Conservation (phyloP, 2,329 filamentous ascomycete genomes). For the Geosmithia morbida region DNA sequence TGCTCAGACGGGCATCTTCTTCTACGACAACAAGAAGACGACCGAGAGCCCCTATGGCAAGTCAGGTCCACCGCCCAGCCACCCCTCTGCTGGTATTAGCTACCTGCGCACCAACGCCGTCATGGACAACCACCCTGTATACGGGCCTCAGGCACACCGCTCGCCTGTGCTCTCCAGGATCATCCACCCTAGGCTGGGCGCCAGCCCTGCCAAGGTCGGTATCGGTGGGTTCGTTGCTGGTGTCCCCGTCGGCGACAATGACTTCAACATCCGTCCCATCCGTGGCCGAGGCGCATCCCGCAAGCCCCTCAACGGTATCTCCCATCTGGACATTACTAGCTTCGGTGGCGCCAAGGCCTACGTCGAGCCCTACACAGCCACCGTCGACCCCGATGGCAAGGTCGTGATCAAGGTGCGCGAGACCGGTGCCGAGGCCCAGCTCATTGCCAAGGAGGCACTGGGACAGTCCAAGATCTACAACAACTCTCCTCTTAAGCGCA, state of each 20-base stretch:
- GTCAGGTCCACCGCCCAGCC: slow-evolving; percentile 41
- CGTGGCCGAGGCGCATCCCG: slow-evolving; percentile 5
- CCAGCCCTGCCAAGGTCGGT: slow-evolving; percentile 28
- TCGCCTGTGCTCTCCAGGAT: slow-evolving; percentile 36
- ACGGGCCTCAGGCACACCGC: slow-evolving; percentile 39
- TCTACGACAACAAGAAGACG: slow-evolving; percentile 3
- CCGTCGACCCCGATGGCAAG: slow-evolving; percentile 33
- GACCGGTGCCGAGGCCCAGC: slow-evolving; percentile 18
- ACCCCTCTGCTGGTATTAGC: slow-evolving; percentile 48
- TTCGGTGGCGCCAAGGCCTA: slow-evolving; percentile 40
- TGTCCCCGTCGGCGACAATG: slow-evolving; percentile 24
- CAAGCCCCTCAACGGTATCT: slow-evolving; percentile 16
- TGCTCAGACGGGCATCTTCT: slow-evolving; percentile 4
- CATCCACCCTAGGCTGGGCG: slow-evolving; percentile 25
- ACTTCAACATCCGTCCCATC: slow-evolving; percentile 17
- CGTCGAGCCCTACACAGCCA: slow-evolving; percentile 27
- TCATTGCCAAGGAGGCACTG: slow-evolving; percentile 31
- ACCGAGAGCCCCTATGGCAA: slow-evolving; percentile 29
- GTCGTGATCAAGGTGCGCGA: slow-evolving; percentile 29
- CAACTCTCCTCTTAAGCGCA: slow-evolving; percentile 7
- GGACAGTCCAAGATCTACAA: slow-evolving; percentile 19
- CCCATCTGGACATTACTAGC: slow-evolving; percentile 28
- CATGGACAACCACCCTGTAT: slow-evolving; percentile 45
- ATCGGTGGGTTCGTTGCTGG: slow-evolving; percentile 39
- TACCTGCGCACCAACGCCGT: slow-evolving; percentile 42